Percentiles rank a stretch among this genome's conserved stretches.
These are phyloP conservation scores for Zygnema circumcarinatum DNA, from an alignment of 139 green algal genomes.

Conservation along the genomic window DNA sequence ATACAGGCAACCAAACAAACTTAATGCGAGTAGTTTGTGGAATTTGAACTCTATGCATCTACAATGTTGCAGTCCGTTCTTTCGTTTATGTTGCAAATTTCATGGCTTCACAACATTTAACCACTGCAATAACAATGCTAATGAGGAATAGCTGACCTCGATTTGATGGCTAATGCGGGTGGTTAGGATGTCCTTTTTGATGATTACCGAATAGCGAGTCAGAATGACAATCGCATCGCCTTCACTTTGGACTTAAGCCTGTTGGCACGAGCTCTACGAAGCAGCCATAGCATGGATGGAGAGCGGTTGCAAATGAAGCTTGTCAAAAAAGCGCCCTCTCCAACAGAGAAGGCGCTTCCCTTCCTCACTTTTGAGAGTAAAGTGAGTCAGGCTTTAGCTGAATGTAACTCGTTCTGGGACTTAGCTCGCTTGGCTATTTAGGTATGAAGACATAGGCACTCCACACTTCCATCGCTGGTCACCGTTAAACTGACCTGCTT, in stretches of 20 bases:
- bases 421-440: background rate
- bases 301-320: constrained; percentile 46
- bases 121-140: too few relatives aligned
- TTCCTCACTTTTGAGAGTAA: constrained; percentile 57
- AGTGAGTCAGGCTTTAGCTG: too few relatives aligned
- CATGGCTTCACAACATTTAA: too few relatives aligned
- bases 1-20: too few relatives aligned
- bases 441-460: background rate
- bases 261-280: constrained; percentile 45
- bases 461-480: background rate
- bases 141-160: too few relatives aligned
- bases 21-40: too few relatives aligned
- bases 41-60: too few relatives aligned
- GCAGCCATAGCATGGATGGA: constrained; percentile 27
- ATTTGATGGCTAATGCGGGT: too few relatives aligned
- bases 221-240: constrained; percentile 46
- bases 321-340: constrained; percentile 47
- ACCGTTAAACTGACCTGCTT: background rate
- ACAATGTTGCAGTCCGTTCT: too few relatives aligned
- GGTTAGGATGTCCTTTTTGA: constrained; percentile 49
- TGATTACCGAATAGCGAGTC: constrained; percentile 52
- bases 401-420: background rate
- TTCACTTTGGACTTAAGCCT: constrained; percentile 54
- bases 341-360: constrained; percentile 27
- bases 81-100: too few relatives aligned